These are phyloP conservation scores for Aspergillus candidus DNA, from an alignment of 2,329 filamentous ascomycete genomes.

Conservation along the genomic window DNA sequence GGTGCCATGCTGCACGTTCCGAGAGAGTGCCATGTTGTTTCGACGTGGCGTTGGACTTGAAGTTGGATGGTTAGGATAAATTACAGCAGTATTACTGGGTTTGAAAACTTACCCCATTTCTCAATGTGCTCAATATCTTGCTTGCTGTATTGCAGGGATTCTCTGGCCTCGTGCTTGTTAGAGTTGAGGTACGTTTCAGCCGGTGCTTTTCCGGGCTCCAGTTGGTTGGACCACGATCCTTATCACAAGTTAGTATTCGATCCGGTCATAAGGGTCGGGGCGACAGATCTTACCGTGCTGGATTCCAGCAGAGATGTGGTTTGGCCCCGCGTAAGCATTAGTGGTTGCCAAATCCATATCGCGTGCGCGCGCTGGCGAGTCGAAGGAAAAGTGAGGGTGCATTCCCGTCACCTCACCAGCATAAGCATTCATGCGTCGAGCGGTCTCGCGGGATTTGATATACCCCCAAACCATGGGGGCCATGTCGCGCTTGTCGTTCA, in stretches of 20 bases:
- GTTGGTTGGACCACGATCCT: slow-evolving; percentile 57
- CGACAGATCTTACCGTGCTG: slow-evolving; percentile 52
- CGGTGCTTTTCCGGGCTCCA: slow-evolving; percentile 51
- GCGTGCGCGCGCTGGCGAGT: slow-evolving; percentile 61
- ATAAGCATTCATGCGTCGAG: slow-evolving; percentile 69
- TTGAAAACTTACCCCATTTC: slow-evolving; percentile 46
- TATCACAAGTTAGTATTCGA: background rate
- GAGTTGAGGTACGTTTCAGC: slow-evolving; percentile 53
- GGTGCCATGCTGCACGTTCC: slow-evolving; percentile 73
- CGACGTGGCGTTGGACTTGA: slow-evolving; percentile 61
- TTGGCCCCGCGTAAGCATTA: slow-evolving; percentile 66
- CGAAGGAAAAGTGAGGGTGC: slow-evolving; percentile 67
- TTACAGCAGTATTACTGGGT: background rate
- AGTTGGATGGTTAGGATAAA: background rate
- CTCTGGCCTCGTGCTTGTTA: slow-evolving; percentile 54
- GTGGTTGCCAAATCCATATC: slow-evolving; percentile 72
- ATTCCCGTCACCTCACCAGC: slow-evolving; percentile 62
- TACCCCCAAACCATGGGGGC: slow-evolving; percentile 79
- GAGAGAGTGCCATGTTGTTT: slow-evolving; percentile 67
- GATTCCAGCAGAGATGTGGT: slow-evolving; percentile 65
- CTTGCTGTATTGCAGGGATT: slow-evolving; percentile 61
- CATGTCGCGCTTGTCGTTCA: slow-evolving; percentile 82
- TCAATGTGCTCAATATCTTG: slow-evolving; percentile 54
- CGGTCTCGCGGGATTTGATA: slow-evolving; percentile 75
- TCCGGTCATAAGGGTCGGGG: background rate